These are phyloP conservation scores for Solanum appendiculatum DNA, from an alignment of 257 asterid genomes.

Conservation along the genomic window DNA sequence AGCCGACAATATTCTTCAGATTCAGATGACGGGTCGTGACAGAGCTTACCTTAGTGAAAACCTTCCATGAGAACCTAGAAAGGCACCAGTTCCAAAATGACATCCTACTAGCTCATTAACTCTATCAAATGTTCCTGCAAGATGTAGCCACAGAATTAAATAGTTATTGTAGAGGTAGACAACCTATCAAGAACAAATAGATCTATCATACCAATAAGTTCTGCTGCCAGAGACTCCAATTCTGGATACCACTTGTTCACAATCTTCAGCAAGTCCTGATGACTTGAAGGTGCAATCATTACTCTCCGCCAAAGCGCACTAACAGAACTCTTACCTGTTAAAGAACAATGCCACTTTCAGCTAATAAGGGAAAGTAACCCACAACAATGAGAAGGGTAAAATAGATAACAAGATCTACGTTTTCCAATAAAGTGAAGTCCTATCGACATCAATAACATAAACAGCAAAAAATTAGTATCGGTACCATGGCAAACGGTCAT, in stretches of 20 bases:
- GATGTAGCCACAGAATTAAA: neutral
- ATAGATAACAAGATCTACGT: neutral
- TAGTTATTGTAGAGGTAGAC: neutral
- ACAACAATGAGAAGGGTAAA: neutral
- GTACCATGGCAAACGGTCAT: neutral
- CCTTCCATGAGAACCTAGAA: slow-evolving; percentile 43
- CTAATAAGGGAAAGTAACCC: neutral
- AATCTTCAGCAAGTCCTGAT: slow-evolving; percentile 46
- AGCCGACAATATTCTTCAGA: neutral
- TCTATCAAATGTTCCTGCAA: slow-evolving; percentile 59
- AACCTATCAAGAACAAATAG: neutral
- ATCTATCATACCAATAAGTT: slow-evolving; percentile 46
- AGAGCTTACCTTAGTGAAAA: slow-evolving; percentile 62
- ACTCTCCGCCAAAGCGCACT: slow-evolving; percentile 88
- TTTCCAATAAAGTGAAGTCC: neutral
- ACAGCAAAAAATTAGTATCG: neutral
- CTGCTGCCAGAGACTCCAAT: slow-evolving; percentile 39
- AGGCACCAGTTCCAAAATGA: slow-evolving; percentile 32
- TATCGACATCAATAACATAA: neutral
- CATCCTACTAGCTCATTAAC: slow-evolving; percentile 43
- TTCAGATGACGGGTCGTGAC: neutral
- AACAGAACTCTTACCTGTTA: slow-evolving; percentile 52
- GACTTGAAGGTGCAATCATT: slow-evolving; percentile 43
- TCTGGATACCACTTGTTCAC: slow-evolving; percentile 66
- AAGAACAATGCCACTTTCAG: neutral